These are phyloP conservation scores for Aspergillus phoenicis DNA, from an alignment of 2,329 filamentous ascomycete species.

Conservation along the genomic window DNA sequence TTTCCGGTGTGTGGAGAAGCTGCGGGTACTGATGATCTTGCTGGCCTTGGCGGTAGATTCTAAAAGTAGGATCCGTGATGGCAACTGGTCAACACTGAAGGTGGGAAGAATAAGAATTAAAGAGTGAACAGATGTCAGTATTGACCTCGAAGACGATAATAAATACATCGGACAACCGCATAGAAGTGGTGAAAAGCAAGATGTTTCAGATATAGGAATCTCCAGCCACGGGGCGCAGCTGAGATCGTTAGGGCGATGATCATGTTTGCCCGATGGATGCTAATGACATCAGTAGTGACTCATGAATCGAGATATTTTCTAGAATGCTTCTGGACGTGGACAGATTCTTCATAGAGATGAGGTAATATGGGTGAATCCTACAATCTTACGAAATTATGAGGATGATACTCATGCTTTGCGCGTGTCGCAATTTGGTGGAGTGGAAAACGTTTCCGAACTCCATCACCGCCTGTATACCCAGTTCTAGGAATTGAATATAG, in stretches of 20 bases:
- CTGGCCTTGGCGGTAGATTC: too few species aligned
- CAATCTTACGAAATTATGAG: not conserved
- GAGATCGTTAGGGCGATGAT: not conserved
- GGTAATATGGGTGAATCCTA: not conserved
- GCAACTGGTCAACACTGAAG: too few species aligned
- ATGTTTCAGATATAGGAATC: not conserved
- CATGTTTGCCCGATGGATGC: not conserved
- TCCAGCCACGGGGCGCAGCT: not conserved
- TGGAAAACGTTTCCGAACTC: not conserved
- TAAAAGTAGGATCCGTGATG: too few species aligned
- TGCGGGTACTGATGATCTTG: too few species aligned
- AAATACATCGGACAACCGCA: not conserved
- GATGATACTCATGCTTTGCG: not conserved
- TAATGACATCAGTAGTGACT: not conserved
- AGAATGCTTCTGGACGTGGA: not conserved
- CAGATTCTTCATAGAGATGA: accelerated
- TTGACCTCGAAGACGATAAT: not conserved
- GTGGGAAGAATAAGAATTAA: too few species aligned
- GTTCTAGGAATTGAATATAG: too few species aligned
- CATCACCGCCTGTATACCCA: not conserved
- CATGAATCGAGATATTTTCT: not conserved
- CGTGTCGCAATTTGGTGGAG: not conserved
- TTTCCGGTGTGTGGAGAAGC: too few species aligned
- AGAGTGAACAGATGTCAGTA: accelerated
- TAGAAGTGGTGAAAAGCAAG: not conserved